Evolutionary conservation across 2,329 filamentous ascomycete genomes (phyloP).

Genomic region (Pseudocercospora fuligena): DNA sequence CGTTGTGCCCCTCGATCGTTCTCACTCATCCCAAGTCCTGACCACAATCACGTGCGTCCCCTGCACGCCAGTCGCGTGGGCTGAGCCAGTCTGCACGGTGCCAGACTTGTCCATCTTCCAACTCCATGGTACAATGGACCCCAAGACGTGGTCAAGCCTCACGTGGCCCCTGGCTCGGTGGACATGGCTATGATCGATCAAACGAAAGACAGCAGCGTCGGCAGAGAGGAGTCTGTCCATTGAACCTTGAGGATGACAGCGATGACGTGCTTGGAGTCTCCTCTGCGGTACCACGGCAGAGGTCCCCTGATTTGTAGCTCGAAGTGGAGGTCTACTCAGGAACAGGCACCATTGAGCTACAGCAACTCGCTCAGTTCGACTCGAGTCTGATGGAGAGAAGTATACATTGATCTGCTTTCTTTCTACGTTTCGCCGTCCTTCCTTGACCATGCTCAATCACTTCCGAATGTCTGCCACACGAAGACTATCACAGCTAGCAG

Average conservation of each 20-base stretch:
- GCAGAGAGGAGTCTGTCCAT: not conserved
- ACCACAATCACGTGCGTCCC: not conserved
- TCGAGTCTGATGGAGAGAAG: constrained; percentile 5
- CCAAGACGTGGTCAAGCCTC: not conserved
- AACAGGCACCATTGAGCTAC: not conserved
- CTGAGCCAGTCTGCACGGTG: not conserved
- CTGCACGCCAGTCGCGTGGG: not conserved
- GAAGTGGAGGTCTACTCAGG: not conserved
- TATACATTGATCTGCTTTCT: not conserved
- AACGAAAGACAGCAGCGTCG: not conserved
- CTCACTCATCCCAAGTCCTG: not conserved
- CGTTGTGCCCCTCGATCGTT: not conserved
- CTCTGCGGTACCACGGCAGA: not conserved
- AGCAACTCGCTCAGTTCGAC: constrained; percentile 7
- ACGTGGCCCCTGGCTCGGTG: not conserved
- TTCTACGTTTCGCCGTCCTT: not conserved
- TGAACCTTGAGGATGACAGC: not conserved
- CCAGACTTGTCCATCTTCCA: not conserved
- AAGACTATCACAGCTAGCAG: constrained; percentile 27
- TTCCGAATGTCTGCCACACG: constrained; percentile 27
- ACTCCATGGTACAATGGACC: not conserved
- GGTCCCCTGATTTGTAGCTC: not conserved
- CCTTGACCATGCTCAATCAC: constrained; percentile 22
- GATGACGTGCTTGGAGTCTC: not conserved
- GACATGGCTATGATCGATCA: not conserved